Percentiles rank a stretch among this genome's conserved stretches.
Conservation (phyloP, 2,329 filamentous ascomycete species). For the Colletotrichum sublineola region DNA sequence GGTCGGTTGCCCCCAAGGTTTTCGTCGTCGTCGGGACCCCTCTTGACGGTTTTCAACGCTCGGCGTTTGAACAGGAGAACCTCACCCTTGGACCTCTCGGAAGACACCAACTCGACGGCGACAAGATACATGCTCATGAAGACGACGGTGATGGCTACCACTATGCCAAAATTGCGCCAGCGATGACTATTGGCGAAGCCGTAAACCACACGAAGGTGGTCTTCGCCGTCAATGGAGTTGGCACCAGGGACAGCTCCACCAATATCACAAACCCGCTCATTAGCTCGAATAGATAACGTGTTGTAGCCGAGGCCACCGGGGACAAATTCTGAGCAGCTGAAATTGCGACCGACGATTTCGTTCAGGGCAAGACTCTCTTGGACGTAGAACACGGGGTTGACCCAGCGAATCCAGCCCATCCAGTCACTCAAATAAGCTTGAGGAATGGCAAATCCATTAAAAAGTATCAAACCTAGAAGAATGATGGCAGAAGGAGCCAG, state of each 20-base stretch:
- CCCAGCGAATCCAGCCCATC: conserved; percentile 68
- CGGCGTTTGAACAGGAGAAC: conserved; percentile 71
- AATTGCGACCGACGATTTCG: conserved; percentile 68
- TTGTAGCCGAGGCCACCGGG: conserved; percentile 41
- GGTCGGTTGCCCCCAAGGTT: background rate
- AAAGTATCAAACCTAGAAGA: conserved; percentile 66
- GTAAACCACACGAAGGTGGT: conserved; percentile 58
- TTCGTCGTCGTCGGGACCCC: background rate
- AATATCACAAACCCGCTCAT: conserved; percentile 57
- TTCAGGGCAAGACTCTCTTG: conserved; percentile 78
- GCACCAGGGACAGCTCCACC: conserved; percentile 60
- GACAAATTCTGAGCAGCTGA: conserved; percentile 48
- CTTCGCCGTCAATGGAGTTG: conserved; percentile 57
- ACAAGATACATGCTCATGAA: conserved; percentile 63
- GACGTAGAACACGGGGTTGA: conserved; percentile 67
- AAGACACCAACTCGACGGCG: conserved; percentile 59
- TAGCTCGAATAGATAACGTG: background rate
- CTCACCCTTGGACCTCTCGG: conserved; percentile 71
- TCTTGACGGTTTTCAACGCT: conserved; percentile 25
- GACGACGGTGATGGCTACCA: conserved; percentile 64
- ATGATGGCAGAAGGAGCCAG: conserved; percentile 66
- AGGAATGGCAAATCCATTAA: conserved; percentile 65
- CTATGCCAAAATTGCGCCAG: conserved; percentile 70
- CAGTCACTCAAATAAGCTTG: conserved; percentile 54
- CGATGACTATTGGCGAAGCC: conserved; percentile 58